A percentile compares a stretch with the other conserved stretches of the same genome.
Evolutionary conservation across 73 alveolate genomes (phyloP).

Genomic region (Paramecium caudatum): DNA sequence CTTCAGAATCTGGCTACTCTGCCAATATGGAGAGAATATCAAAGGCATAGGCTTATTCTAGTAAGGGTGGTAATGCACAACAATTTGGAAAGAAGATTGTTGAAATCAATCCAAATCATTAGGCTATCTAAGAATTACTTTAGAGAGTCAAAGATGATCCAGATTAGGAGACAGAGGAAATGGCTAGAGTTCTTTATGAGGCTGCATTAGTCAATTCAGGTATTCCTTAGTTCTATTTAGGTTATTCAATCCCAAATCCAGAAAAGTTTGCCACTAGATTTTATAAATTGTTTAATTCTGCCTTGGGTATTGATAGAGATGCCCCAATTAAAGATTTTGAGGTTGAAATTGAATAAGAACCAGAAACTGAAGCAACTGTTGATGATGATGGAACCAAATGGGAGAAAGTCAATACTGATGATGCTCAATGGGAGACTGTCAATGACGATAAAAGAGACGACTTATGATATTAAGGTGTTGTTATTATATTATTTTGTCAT

Average conservation of each 20-base stretch:
- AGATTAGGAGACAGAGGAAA: slow-evolving; percentile 83
- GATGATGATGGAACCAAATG: slow-evolving; percentile 67
- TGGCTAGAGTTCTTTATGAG: slow-evolving; percentile 83
- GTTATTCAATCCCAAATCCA: slow-evolving; percentile 84
- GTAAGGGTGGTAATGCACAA: slow-evolving; percentile 82
- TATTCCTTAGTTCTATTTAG: slow-evolving; percentile 53
- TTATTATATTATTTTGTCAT: slow-evolving; percentile 31
- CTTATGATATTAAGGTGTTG: slow-evolving; percentile 25
- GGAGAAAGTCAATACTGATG: slow-evolving; percentile 65
- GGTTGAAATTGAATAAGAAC: slow-evolving; percentile 86
- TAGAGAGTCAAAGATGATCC: slow-evolving; percentile 84
- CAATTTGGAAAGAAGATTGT: slow-evolving; percentile 94
- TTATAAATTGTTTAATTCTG: slow-evolving; percentile 82
- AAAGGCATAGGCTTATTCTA: slow-evolving; percentile 98
- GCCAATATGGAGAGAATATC: slow-evolving; percentile 98
- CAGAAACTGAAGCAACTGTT: slow-evolving; percentile 65
- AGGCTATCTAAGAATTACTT: slow-evolving; percentile 91
- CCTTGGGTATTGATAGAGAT: slow-evolving; percentile 83
- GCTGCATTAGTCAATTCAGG: slow-evolving; percentile 92
- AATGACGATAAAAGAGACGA: slow-evolving; percentile 62
- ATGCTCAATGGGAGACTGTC: slow-evolving; percentile 7
- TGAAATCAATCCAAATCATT: slow-evolving; percentile 98
- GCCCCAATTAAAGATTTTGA: slow-evolving; percentile 84
- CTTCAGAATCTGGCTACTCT: slow-evolving; percentile 96
- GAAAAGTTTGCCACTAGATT: slow-evolving; percentile 78